A percentile compares a stretch with the other conserved stretches of the same genome.
phyloP scores from a whole-genome alignment of 768 basidiomycete species.

The Trametes cingulata region DNA sequence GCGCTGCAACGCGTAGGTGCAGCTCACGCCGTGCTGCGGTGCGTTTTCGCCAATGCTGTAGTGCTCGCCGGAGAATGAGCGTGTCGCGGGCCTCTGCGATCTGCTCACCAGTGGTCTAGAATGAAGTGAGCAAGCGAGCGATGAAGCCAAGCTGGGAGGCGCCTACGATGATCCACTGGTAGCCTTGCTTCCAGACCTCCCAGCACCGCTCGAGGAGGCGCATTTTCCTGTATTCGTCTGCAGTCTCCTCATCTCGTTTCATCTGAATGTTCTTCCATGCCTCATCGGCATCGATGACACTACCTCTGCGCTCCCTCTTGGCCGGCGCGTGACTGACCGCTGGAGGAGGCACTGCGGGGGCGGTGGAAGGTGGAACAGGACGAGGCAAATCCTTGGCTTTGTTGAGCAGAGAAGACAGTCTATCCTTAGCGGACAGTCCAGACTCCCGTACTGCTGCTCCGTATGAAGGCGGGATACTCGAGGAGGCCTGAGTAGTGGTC shows the following conservation, averaged over 20 bases:
- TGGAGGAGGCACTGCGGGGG: neutral
- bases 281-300: constrained; percentile 65
- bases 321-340: constrained; percentile 4
- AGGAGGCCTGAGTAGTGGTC: constrained; percentile 33
- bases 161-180: constrained; percentile 72
- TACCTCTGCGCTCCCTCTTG: constrained; percentile 44
- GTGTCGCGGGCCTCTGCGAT: constrained; percentile 68
- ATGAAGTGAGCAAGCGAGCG: constrained; percentile 16
- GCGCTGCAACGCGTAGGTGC: constrained; percentile 42
- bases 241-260: constrained; percentile 68
- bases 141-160: constrained; percentile 17
- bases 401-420: constrained; percentile 11
- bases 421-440: constrained; percentile 16
- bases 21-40: constrained; percentile 39
- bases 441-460: constrained; percentile 39
- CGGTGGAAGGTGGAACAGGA: constrained; percentile 4
- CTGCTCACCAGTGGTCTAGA: constrained; percentile 70
- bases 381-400: neutral
- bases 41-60: constrained; percentile 63
- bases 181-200: constrained; percentile 73
- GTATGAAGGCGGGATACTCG: constrained; percentile 53
- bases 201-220: constrained; percentile 68
- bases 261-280: constrained; percentile 78
- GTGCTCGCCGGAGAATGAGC: constrained; percentile 55
- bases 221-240: constrained; percentile 66